Evolutionary conservation across 2,329 filamentous ascomycete species (phyloP).

Genomic region (Meredithiella fracta): DNA sequence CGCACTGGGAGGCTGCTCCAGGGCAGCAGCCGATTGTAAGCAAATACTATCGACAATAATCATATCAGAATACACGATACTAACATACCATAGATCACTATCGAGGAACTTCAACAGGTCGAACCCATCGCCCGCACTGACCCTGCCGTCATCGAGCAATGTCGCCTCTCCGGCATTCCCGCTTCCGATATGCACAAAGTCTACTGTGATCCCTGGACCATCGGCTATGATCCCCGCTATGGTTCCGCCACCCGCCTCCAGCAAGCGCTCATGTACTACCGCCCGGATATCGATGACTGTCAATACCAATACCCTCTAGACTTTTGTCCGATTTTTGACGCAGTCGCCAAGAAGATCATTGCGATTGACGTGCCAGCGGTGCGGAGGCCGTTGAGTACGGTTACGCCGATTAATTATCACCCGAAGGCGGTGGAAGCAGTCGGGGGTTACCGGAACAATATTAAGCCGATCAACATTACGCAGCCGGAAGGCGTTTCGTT

Average conservation of each 20-base stretch:
- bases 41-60: slow-evolving; percentile 7
- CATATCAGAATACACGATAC: background rate
- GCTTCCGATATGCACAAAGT: slow-evolving; percentile 83
- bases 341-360: slow-evolving; percentile 60
- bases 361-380: slow-evolving; percentile 71
- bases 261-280: slow-evolving; percentile 91
- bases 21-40: slow-evolving; percentile 66
- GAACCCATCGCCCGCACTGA: slow-evolving; percentile 63
- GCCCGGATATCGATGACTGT: slow-evolving; percentile 66
- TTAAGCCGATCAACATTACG: slow-evolving; percentile 78
- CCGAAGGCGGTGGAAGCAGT: slow-evolving; percentile 53
- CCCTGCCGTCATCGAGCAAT: slow-evolving; percentile 80
- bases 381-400: slow-evolving; percentile 56
- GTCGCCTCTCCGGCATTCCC: slow-evolving; percentile 64
- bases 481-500: slow-evolving; percentile 85
- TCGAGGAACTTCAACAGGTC: slow-evolving; percentile 73
- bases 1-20: slow-evolving; percentile 58
- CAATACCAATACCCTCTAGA: slow-evolving; percentile 87
- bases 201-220: slow-evolving; percentile 92
- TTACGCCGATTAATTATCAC: slow-evolving; percentile 63
- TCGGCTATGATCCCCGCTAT: slow-evolving; percentile 83
- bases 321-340: slow-evolving; percentile 84
- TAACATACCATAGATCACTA: slow-evolving; percentile 48
- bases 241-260: slow-evolving; percentile 65
- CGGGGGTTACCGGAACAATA: slow-evolving; percentile 58